Base-by-base conservation (phyloP, 2,329 filamentous ascomycete genomes). In the Cladorrhinum sp. region DNA sequence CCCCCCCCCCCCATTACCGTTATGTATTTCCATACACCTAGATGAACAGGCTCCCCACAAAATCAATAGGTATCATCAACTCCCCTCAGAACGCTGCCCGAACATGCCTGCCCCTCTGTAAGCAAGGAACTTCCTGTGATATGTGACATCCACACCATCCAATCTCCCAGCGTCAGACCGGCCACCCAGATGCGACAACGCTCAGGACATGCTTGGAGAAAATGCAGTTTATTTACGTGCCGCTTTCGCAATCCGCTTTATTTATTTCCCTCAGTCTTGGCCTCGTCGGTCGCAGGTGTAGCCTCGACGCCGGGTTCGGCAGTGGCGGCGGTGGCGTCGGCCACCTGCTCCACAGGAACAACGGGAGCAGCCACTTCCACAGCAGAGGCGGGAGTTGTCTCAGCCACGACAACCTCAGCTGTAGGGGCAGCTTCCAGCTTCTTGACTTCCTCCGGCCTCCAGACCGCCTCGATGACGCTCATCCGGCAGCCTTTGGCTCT, bases 391-490 rank as follows among this genome's bases (percentile, higher is more conserved):
- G 48, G 32, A 45, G 36, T 18, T 1, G 3, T 13, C 45, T 52
- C 53, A 13, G 23, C n/a, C 13, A 48, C 36, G 13, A 27, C 20
- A 38, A 27, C 29, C 29, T 38, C 16, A n/a, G 18, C 29, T n/a
- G n/a, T n/a, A 7, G 8, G 2, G n/a, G 16, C 36, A 4, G 9
- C 50, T 36, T 45, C 57, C 2, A 12, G 38, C 45, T 60, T 51
- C 45, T 51, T 57, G 10, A 58, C 58, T 48, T 62, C 16, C 1
- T 66, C 62, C 23, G 69, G 69, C 59, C 66, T 59, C 70, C 67
- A 77, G n/a, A 71, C 65, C 16, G 65, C 71, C 63, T 77, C 75
- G 27, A 77, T 64, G 50, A 76, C 73, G 64, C 73, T 75, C 68
- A 75, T 69, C 13, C 69, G 67, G 53, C 70, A 71, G 5, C 69